A percentile compares a stretch with the other conserved stretches of the same genome.
Conservation (phyloP, 2,329 filamentous ascomycete genomes). For the Fusarium torulosum region DNA sequence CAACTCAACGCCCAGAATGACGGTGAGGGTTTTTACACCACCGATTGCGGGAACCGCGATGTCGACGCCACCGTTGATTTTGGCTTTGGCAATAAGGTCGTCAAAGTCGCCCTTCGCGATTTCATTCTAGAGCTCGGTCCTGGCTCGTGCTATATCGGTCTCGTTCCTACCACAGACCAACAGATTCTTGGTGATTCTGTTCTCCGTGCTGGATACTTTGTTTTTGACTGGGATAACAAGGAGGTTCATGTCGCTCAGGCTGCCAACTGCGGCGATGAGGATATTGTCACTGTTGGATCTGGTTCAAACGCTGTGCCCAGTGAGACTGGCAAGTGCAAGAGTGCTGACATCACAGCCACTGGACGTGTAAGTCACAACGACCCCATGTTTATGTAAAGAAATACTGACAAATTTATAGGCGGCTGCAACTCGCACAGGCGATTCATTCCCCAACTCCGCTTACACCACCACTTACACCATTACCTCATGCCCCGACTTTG, state of each 20-base stretch:
- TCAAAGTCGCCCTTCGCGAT: constrained; percentile 61
- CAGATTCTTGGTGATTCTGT: constrained; percentile 60
- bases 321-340: constrained; percentile 54
- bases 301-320: constrained; percentile 52
- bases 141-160: constrained; percentile 58
- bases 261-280: constrained; percentile 55
- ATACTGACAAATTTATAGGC: constrained; percentile 15
- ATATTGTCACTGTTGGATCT: constrained; percentile 54
- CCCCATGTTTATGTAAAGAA: neutral
- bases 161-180: constrained; percentile 56
- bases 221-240: constrained; percentile 61
- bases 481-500: constrained; percentile 46
- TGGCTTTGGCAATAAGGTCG: constrained; percentile 57
- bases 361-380: constrained; percentile 10
- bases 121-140: constrained; percentile 61
- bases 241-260: constrained; percentile 58
- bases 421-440: constrained; percentile 17
- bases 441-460: constrained; percentile 29
- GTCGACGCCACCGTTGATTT: constrained; percentile 61
- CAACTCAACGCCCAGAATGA: constrained; percentile 58
- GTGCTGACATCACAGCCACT: constrained; percentile 44
- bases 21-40: constrained; percentile 58
- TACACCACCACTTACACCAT: constrained; percentile 49
- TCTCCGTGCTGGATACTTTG: constrained; percentile 60
- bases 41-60: constrained; percentile 57